Percentiles rank a stretch among this genome's conserved stretches.
phyloP scores from a whole-genome alignment of 768 basidiomycete genomes.

The Termitomyces eurrhizus region DNA sequence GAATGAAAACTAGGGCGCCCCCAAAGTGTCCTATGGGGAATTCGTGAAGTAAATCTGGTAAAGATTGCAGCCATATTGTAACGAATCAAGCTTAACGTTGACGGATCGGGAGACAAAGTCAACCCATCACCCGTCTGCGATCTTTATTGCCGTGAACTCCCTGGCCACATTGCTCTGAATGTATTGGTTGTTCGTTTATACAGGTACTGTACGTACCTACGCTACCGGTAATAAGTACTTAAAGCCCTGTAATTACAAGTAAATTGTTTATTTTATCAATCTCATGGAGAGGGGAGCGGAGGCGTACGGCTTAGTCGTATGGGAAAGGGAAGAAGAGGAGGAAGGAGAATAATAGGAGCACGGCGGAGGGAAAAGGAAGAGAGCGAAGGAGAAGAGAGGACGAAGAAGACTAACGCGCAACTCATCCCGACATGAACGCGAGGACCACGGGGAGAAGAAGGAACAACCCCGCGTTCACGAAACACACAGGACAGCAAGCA shows the following conservation, averaged over 20 bases:
- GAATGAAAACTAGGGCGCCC: slow-evolving; percentile 2
- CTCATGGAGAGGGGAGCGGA: too few species aligned
- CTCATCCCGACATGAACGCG: too few species aligned
- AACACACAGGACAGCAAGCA: too few species aligned
- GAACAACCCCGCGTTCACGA: too few species aligned
- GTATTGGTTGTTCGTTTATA: not conserved
- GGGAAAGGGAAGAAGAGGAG: too few species aligned
- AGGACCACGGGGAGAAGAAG: too few species aligned
- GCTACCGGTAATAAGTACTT: not conserved
- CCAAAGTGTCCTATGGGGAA: not conserved
- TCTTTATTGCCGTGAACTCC: not conserved
- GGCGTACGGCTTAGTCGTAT: too few species aligned
- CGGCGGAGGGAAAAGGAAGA: too few species aligned
- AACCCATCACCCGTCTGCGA: not conserved
- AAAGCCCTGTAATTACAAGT: not conserved
- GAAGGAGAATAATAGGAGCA: too few species aligned
- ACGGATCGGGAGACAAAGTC: not conserved
- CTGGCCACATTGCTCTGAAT: not conserved
- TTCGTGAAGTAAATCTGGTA: slow-evolving; percentile 3
- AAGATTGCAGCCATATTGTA: slow-evolving; percentile 3
- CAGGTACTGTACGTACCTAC: not conserved
- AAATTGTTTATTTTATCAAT: too few species aligned
- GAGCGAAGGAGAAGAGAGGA: too few species aligned
- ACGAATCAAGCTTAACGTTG: not conserved
- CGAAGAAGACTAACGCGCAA: too few species aligned